Evolutionary conservation across 352 stramenopile species (phyloP), one percentile per base, ranked within the genome.

Genomic region (Thraustochytrium sp.): DNA sequence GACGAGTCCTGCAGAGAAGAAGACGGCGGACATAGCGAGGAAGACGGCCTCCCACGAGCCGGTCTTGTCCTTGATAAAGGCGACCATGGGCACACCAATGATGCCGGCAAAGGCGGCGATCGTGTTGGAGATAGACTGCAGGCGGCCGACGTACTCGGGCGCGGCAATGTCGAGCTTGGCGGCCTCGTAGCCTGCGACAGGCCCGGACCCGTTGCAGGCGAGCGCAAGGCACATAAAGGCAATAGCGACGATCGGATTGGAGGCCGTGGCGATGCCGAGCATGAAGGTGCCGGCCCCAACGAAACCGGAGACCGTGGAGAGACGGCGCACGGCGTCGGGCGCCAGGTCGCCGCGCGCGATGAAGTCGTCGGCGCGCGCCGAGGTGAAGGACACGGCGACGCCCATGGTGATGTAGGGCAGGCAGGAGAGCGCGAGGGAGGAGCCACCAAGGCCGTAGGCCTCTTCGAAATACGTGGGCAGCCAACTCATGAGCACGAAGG

Each of bases 121-220:
- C 5, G 75, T 76, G 75, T 84, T 84, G 61, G 64, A 84, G n/a
- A 84, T 75, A 2, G 55, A 76, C 38, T 84, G 75, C n/a, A 84
- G 36, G 23, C 44, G 54, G 36, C 75, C 75, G 29, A 84, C 75
- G 34, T 82, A 73, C 31, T 73, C 55, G 26, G 55, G 75, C 9
- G 29, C 40, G 21, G 61, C 75, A 31, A 84, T 38, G 18, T 75
- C 75, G 34, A 84, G 61, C 59, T 84, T 84, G 38, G 75, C 75
- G 16, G 75, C 55, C 31, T 84, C 75, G 61, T 75, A 84, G 18
- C 75, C 75, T 16, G 75, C 75, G 16, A 84, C 75, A 21, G 75
- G 75, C 5, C 55, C 75, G 8, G 75, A 16, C 23, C 55, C 75
- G 49, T 84, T 84, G 42, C 53, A 84, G 49, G 55, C 75, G 23